Base-by-base conservation (phyloP, 2,329 filamentous ascomycete species). In the Alternaria novae-zelandiae region DNA sequence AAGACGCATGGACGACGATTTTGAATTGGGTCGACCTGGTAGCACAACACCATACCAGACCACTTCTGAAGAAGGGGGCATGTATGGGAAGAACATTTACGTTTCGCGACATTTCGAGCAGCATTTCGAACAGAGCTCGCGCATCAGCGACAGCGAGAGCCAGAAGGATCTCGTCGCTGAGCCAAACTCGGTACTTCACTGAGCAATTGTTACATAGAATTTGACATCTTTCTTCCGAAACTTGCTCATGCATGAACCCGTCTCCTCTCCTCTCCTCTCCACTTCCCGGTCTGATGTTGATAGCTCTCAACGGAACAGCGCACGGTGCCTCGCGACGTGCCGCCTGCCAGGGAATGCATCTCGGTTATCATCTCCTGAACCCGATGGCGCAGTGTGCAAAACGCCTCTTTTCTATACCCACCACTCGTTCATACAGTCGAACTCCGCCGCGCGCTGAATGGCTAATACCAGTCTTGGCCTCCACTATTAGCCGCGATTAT, bases 21-120 rank as follows among this genome's bases (percentile, higher is more conserved):
- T 69, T 15, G 69, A 72, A 46, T 20, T 72, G 49, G 63, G 3
- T 50, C 64, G 12, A n/a, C 41, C 54, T 17, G 53, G 55, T 43
- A 65, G 43, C 23, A 63, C 44, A 10, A 61, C 54, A 20, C 57
- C 55, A 3, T 62, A 66, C 2, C 64, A 64, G 43, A 66, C 63
- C 3, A 61, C 30, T 13, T 50, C 55, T 5, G 41, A 58, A 12
- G 46, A 51, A 4, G 67, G 65, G n/a, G 59, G 54, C 13, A 44
- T 47, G 23, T 59, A 57, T 21, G 61, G 64, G 6, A 65, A 66
- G 11, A 54, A 28, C 50, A 63, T 63, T 2, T 63, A 63, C 25
- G 50, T 59, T n/a, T 55, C 57, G 6, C 32, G 47, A 41, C 47
- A 53, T 3, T 54, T 59, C 20, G 59, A 63, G 26, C 56, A 59